Conservation (phyloP, 495 filamentous ascomycete species). For the Cryomyces antarcticus region DNA sequence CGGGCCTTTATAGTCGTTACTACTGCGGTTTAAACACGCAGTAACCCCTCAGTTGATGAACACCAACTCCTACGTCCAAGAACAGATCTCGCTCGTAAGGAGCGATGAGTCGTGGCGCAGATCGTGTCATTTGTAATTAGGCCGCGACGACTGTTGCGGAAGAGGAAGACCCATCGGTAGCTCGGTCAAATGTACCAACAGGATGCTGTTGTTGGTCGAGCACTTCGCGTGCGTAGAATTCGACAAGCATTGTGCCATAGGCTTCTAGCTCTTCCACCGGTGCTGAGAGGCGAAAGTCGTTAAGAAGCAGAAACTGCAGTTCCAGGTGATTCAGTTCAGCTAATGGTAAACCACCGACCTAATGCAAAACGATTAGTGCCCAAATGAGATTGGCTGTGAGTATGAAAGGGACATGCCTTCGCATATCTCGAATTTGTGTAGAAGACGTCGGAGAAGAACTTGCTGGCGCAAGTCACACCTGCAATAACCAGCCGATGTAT, state of each 20-base stretch:
- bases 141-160: too few species aligned
- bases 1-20: too few species aligned
- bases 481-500: conserved; percentile 95
- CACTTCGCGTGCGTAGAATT: conserved; percentile 91
- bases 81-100: too few species aligned
- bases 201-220: conserved; percentile 49
- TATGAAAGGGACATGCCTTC: too few species aligned
- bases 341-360: conserved; percentile 96
- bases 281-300: conserved; percentile 89
- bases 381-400: neutral
- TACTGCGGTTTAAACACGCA: too few species aligned
- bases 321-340: conserved; percentile 92
- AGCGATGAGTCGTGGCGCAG: too few species aligned
- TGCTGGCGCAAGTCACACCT: conserved; percentile 94
- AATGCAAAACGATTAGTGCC: too few species aligned
- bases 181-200: too few species aligned
- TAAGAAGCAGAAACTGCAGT: conserved; percentile 86
- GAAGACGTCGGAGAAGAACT: conserved; percentile 99
- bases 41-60: too few species aligned
- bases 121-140: too few species aligned
- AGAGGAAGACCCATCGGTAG: too few species aligned
- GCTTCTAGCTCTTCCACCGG: conserved; percentile 91
- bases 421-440: conserved; percentile 99
- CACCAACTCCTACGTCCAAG: too few species aligned
- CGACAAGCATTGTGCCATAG: conserved; percentile 96